Evolutionary conservation across 164 flowering plant species (phyloP).

Genomic region (Vitis riparia): DNA sequence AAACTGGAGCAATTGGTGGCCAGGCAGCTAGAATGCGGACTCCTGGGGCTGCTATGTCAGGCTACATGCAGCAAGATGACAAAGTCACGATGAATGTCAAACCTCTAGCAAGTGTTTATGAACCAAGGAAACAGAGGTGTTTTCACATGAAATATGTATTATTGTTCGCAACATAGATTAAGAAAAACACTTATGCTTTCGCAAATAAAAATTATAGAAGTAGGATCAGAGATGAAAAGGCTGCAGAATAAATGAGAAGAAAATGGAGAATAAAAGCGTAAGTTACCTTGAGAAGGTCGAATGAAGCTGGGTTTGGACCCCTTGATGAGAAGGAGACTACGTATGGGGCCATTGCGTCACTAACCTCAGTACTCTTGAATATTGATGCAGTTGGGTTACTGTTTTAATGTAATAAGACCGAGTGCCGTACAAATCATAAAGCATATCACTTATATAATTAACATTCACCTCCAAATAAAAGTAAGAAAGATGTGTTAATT

Average conservation of each 20-base stretch:
- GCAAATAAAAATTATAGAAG: no score
- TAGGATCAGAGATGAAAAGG: no score
- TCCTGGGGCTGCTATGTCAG: conserved; percentile 41
- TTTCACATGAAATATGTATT: no score
- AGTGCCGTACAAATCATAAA: background rate
- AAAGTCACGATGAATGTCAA: no score
- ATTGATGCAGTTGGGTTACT: conserved; percentile 44
- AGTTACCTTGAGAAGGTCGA: conserved; percentile 43
- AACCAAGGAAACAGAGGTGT: no score
- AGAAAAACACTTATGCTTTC: no score
- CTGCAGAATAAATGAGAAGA: no score
- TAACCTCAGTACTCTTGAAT: conserved; percentile 17
- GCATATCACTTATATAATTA: background rate
- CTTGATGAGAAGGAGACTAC: conserved; percentile 55
- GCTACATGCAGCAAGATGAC: conserved; percentile 16
- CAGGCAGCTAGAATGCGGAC: conserved; percentile 36
- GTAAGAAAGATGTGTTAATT: background rate
- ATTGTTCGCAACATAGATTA: no score
- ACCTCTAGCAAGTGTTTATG: no score
- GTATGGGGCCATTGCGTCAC: conserved; percentile 35
- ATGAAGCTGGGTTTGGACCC: conserved; percentile 40
- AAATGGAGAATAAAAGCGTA: background rate
- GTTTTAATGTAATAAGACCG: background rate
- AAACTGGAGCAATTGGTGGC: conserved; percentile 21
- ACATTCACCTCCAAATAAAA: background rate